Percentiles rank a stretch among this genome's conserved stretches.
Conservation (phyloP, 192 early-diverging fungal species). For the Backusella luteola region DNA sequence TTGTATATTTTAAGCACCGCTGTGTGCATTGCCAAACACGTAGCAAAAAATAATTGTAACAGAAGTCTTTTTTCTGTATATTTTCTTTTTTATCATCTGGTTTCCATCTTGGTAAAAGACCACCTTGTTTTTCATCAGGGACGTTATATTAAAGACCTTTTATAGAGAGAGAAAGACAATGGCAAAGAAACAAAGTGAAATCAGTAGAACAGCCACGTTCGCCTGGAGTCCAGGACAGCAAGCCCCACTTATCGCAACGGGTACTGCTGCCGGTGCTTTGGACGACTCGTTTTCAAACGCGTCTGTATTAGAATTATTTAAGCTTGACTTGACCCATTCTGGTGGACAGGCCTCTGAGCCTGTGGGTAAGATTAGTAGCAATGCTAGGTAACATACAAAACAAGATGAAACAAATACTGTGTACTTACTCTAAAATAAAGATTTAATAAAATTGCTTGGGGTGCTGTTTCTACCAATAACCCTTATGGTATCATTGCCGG, state of each 20-base stretch:
- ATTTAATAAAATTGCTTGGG: constrained; percentile 94
- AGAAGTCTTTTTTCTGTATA: neutral
- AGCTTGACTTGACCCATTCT: constrained; percentile 55
- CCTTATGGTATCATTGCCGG: constrained; percentile 84
- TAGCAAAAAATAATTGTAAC: neutral
- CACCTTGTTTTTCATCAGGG: neutral
- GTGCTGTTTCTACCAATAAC: constrained; percentile 39
- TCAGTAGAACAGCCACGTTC: constrained; percentile 82
- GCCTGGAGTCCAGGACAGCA: constrained; percentile 85
- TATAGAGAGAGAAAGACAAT: constrained; percentile 2
- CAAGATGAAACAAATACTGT: neutral
- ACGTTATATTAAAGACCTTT: neutral
- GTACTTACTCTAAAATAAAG: constrained; percentile 6
- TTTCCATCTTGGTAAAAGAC: neutral
- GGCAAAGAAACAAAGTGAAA: constrained; percentile 56
- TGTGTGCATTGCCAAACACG: neutral
- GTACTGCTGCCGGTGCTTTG: constrained; percentile 94
- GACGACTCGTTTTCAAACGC: constrained; percentile 93
- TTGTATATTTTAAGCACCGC: neutral
- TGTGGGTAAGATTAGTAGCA: constrained; percentile 53
- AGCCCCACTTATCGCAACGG: constrained; percentile 77
- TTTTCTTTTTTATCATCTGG: constrained; percentile 1
- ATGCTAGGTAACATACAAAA: constrained; percentile 53
- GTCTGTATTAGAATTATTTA: constrained; percentile 87
- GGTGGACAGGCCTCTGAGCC: constrained; percentile 42